Percentiles rank a stretch among this genome's conserved stretches.
Conservation (phyloP, 768 basidiomycete species). For the Lactarius trivialis region DNA sequence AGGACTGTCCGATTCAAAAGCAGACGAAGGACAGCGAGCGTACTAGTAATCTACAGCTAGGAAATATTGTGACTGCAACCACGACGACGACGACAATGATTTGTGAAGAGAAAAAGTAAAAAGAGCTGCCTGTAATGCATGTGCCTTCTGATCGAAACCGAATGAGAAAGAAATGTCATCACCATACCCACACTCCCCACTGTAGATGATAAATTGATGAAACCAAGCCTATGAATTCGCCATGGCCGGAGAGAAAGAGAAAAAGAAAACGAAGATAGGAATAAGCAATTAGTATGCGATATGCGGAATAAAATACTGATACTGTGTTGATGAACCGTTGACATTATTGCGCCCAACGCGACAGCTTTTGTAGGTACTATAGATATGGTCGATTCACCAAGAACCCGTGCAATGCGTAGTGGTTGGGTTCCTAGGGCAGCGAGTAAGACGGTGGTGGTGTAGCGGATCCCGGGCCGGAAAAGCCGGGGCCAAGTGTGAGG, state of each 20-base stretch:
- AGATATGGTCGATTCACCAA: no score
- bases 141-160: background rate
- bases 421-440: conserved; percentile 2
- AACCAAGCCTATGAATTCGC: background rate
- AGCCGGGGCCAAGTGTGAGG: conserved; percentile 21
- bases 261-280: background rate
- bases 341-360: background rate
- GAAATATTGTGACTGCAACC: background rate
- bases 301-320: background rate
- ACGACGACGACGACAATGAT: background rate
- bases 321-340: background rate
- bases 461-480: conserved; percentile 3
- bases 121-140: background rate
- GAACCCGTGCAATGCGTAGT: no score
- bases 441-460: conserved; percentile 22
- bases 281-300: background rate
- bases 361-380: background rate
- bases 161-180: background rate
- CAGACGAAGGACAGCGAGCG: background rate
- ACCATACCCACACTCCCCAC: background rate
- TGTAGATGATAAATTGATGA: background rate
- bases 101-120: background rate
- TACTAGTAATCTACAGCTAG: background rate
- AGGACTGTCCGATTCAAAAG: background rate
- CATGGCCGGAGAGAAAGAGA: background rate